Percentiles rank a stretch among this genome's conserved stretches.
phyloP scores from a whole-genome alignment of 164 flowering plant species.

The Chloranthus sessilifolius region DNA sequence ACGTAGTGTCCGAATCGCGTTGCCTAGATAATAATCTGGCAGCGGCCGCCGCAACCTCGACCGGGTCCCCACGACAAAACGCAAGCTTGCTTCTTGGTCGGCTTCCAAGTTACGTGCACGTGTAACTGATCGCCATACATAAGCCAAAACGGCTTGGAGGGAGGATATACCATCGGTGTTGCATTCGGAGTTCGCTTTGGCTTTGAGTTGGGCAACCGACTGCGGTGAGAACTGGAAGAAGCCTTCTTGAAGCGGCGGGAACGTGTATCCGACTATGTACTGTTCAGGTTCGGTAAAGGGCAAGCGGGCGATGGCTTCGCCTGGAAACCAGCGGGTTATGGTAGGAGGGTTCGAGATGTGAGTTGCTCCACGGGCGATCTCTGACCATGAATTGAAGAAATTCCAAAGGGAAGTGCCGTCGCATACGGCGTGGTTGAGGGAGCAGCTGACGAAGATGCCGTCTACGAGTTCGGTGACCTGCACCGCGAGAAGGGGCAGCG shows the following conservation, averaged over 20 bases:
- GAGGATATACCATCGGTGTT: not conserved
- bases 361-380: constrained; percentile 13
- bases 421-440: constrained; percentile 37
- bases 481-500: constrained; percentile 30
- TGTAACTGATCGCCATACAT: not conserved
- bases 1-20: too few species aligned
- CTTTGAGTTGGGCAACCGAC: not conserved
- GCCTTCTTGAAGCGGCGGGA: not conserved
- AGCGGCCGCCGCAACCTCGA: not conserved
- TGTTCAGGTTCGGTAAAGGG: not conserved
- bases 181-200: not conserved
- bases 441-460: constrained; percentile 51
- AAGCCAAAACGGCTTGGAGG: not conserved
- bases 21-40: not conserved
- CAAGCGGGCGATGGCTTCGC: not conserved
- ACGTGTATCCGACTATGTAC: not conserved
- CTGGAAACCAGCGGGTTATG: not conserved
- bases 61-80: not conserved
- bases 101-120: not conserved
- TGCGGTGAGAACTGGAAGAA: constrained; percentile 2
- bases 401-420: constrained; percentile 60
- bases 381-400: constrained; percentile 43
- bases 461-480: constrained; percentile 52
- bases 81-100: not conserved
- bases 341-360: constrained; percentile 1